Evolutionary conservation across 208 protist genomes (phyloP).

Genomic region (Trypanosoma congolense): DNA sequence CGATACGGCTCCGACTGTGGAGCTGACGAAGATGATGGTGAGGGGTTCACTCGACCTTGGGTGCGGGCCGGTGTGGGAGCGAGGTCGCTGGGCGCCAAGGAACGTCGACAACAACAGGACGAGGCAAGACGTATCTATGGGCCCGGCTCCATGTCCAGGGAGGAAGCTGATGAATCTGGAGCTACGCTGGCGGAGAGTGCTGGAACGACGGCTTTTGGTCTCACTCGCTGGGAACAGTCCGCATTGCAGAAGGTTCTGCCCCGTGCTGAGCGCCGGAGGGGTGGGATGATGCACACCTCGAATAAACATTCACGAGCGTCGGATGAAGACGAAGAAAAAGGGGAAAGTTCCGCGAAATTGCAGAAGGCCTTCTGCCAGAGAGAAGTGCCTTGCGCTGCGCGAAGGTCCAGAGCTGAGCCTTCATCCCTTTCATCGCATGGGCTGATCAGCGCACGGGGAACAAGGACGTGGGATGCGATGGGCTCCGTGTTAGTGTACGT

Average conservation of each 20-base stretch:
- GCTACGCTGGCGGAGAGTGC: neutral
- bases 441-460: too few relatives aligned
- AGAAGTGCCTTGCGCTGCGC: too few relatives aligned
- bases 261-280: constrained; percentile 28
- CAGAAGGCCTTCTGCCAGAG: too few relatives aligned
- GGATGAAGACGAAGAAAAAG: too few relatives aligned
- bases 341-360: too few relatives aligned
- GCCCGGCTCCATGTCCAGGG: neutral
- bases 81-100: constrained; percentile 32
- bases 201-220: constrained; percentile 12
- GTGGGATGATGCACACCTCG: too few relatives aligned
- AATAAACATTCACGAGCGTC: too few relatives aligned
- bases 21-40: constrained; percentile 18
- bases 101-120: constrained; percentile 53
- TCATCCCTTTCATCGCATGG: too few relatives aligned
- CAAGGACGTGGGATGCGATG: too few relatives aligned
- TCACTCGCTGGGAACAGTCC: constrained; percentile 32
- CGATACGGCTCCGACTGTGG: neutral
- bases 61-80: constrained; percentile 66
- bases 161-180: constrained; percentile 3
- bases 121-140: constrained; percentile 64
- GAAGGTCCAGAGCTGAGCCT: too few relatives aligned
- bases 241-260: constrained; percentile 51
- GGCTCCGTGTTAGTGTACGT: too few relatives aligned
- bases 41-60: constrained; percentile 42